Percentiles rank a stretch among this genome's conserved stretches.
These are phyloP conservation scores for Cyamopsis tetragonoloba DNA, from an alignment of 306 rosid species.

Conservation along the genomic window DNA sequence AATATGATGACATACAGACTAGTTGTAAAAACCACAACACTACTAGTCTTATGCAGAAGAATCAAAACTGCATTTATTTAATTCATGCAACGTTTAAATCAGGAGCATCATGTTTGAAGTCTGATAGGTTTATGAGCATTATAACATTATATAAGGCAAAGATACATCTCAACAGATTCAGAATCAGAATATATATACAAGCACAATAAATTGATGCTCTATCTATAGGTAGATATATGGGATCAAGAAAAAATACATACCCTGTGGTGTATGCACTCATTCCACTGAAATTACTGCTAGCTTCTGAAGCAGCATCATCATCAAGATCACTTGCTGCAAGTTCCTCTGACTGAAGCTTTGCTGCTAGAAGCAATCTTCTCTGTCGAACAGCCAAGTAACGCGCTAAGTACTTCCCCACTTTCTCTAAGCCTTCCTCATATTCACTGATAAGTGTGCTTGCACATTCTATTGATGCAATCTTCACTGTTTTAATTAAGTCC, in stretches of 20 bases:
- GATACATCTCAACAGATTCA: background rate
- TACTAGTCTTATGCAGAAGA: background rate
- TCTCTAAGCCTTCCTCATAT: constrained; percentile 84
- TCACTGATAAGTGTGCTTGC: constrained; percentile 61
- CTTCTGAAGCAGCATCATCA: constrained; percentile 82
- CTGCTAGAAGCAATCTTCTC: constrained; percentile 87
- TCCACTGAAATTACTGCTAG: constrained; percentile 98
- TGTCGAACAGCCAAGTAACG: constrained; percentile 95
- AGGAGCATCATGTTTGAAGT: background rate
- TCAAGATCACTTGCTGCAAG: constrained; percentile 61
- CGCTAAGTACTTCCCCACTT: constrained; percentile 90
- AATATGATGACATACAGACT: background rate
- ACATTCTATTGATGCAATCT: constrained; percentile 77
- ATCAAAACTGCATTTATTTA: background rate
- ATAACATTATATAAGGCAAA: background rate
- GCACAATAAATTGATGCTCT: background rate
- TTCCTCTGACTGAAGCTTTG: constrained; percentile 78
- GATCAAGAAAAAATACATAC: constrained; percentile 39
- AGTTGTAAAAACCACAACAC: background rate
- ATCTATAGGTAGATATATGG: constrained; percentile 1
- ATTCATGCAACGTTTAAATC: background rate
- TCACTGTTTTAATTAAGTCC: constrained; percentile 61
- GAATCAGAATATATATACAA: constrained; percentile 12
- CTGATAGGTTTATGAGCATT: background rate
- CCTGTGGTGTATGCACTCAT: constrained; percentile 98